Percentiles rank a stretch among this genome's conserved stretches.
These are phyloP conservation scores for Backusella mclennaniae DNA, from an alignment of 192 early-diverging fungal species.

Conservation along the genomic window DNA sequence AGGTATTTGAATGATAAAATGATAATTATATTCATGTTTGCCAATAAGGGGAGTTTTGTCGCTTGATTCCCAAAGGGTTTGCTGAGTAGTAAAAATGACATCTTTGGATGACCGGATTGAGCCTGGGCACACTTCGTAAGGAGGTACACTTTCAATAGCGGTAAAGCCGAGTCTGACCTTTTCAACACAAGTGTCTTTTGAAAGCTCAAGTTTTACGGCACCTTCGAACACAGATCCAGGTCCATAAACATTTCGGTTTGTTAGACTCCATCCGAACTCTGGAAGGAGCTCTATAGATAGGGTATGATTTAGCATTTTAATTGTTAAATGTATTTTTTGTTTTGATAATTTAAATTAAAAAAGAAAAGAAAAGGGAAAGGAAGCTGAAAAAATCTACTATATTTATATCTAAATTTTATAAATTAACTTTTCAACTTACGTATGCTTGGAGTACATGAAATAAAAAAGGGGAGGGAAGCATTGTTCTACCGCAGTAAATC, in stretches of 20 bases:
- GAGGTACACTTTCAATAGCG: not conserved
- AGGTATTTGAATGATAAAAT: slow-evolving; percentile 21
- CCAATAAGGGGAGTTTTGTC: not conserved
- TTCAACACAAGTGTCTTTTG: not conserved
- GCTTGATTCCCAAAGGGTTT: not conserved
- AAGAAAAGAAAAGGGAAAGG: not conserved
- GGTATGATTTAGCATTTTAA: not conserved
- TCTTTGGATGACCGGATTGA: not conserved
- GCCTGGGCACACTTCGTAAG: slow-evolving; percentile 1
- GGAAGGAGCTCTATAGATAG: slow-evolving; percentile 11
- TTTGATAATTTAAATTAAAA: not conserved
- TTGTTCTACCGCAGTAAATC: not conserved
- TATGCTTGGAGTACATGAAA: not conserved
- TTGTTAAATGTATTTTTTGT: not conserved
- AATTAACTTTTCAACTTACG: not conserved
- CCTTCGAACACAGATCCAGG: slow-evolving; percentile 27
- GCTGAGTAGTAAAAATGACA: slow-evolving; percentile 8
- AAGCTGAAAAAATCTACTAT: not conserved
- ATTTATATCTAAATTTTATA: not conserved
- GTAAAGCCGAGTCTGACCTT: not conserved
- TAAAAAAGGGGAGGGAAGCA: not conserved
- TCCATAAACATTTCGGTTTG: slow-evolving; percentile 16
- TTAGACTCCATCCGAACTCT: slow-evolving; percentile 7
- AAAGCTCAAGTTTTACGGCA: slow-evolving; percentile 4
- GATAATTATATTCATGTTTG: slow-evolving; percentile 9